These are phyloP conservation scores for Chaetothyriales sp. DNA, from an alignment of 2,329 filamentous ascomycete species.

Conservation along the genomic window DNA sequence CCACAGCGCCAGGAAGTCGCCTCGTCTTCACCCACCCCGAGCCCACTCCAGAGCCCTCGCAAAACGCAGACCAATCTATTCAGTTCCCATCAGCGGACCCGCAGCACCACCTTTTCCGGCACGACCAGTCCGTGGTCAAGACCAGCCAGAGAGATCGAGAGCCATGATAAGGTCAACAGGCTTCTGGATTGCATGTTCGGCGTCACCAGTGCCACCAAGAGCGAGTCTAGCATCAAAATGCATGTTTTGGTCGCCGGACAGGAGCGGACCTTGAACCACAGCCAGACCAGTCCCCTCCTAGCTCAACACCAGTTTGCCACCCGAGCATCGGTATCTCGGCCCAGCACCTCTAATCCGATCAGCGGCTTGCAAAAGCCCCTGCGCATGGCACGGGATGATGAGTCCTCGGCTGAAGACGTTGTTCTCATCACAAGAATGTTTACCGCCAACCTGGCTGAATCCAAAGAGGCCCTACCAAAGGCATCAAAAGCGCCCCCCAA, in stretches of 20 bases:
- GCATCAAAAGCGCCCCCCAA: slow-evolving; percentile 5
- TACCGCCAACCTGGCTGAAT: slow-evolving; percentile 39
- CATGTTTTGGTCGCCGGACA: slow-evolving; percentile 33
- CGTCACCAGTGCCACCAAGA: slow-evolving; percentile 41
- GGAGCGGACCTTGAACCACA: slow-evolving; percentile 7
- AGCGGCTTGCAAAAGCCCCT: slow-evolving; percentile 10
- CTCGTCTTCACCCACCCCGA: background rate
- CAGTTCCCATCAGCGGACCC: slow-evolving; percentile 28
- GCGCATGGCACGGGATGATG: slow-evolving; percentile 1
- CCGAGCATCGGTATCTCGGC: slow-evolving; percentile 5
- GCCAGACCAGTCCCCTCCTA: background rate
- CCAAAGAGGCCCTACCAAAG: slow-evolving; percentile 22
- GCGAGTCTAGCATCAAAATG: slow-evolving; percentile 45
- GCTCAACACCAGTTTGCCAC: slow-evolving; percentile 12
- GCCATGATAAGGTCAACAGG: slow-evolving; percentile 37
- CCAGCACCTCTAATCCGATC: slow-evolving; percentile 11
- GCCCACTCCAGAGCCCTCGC: slow-evolving; percentile 16
- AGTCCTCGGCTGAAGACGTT: slow-evolving; percentile 30
- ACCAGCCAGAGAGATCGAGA: slow-evolving; percentile 18
- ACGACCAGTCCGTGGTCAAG: slow-evolving; percentile 23
- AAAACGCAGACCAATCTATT: slow-evolving; percentile 22
- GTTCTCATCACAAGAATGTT: slow-evolving; percentile 45
- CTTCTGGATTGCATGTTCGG: slow-evolving; percentile 46
- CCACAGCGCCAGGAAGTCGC: background rate
- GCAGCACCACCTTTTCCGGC: slow-evolving; percentile 31